A percentile compares a stretch with the other conserved stretches of the same genome.
These are phyloP conservation scores for Cudoniella acicularis DNA, from an alignment of 495 filamentous ascomycete genomes.

Conservation along the genomic window DNA sequence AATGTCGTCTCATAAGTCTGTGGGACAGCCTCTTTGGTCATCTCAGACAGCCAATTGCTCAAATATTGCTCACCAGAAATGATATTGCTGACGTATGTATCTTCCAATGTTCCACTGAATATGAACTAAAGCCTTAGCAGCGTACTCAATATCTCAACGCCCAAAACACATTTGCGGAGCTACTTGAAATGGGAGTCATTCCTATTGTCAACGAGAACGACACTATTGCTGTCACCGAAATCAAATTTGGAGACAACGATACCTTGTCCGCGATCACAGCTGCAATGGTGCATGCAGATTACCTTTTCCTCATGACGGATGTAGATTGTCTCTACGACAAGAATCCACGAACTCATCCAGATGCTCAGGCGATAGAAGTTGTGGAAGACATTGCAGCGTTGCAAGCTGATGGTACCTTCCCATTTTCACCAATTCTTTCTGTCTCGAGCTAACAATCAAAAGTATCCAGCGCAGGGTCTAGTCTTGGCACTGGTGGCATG, in stretches of 20 bases:
- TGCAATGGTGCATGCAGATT: constrained; percentile 94
- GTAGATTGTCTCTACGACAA: constrained; percentile 97
- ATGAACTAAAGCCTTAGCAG: constrained; percentile 34
- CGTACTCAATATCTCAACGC: constrained; percentile 94
- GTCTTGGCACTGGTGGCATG: constrained; percentile 96
- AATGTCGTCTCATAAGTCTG: constrained; percentile 90
- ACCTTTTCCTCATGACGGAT: constrained; percentile 97
- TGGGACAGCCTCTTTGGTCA: constrained; percentile 92
- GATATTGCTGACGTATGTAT: constrained; percentile 86
- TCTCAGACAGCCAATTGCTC: constrained; percentile 83
- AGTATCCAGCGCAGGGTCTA: constrained; percentile 85
- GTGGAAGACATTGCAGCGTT: constrained; percentile 84
- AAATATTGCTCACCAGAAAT: constrained; percentile 92
- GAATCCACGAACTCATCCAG: constrained; percentile 79
- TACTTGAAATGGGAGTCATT: constrained; percentile 93
- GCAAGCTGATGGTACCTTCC: constrained; percentile 66
- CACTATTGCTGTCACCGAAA: constrained; percentile 93
- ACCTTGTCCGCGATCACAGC: constrained; percentile 95
- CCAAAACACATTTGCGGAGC: constrained; percentile 85
- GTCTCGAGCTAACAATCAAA: not conserved
- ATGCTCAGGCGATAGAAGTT: constrained; percentile 86
- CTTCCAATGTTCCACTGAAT: not conserved
- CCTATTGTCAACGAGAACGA: constrained; percentile 99
- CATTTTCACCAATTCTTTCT: not conserved
- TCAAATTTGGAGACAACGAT: constrained; percentile 99